Evolutionary conservation across 768 basidiomycete genomes (phyloP).

Genomic region (Boletus sensibilis): DNA sequence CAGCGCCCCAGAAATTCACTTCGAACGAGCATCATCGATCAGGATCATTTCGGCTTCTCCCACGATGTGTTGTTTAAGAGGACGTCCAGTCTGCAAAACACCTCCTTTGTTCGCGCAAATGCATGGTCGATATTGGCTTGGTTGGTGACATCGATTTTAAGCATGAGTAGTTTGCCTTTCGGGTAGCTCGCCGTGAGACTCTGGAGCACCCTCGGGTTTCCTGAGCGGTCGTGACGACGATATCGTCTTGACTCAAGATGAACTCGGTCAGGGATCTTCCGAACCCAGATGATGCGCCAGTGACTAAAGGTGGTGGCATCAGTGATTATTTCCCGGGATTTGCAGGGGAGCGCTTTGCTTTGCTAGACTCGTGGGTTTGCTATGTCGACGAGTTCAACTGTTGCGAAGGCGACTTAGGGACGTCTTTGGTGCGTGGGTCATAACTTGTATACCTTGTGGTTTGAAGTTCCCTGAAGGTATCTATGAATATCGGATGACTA

Average conservation of each 20-base stretch:
- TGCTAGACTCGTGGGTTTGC: constrained; percentile 10
- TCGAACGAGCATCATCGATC: constrained; percentile 26
- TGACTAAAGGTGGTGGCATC: constrained; percentile 28
- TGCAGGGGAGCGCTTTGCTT: neutral
- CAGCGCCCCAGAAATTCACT: constrained; percentile 30
- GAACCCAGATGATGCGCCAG: constrained; percentile 41
- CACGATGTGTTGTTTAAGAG: constrained; percentile 24
- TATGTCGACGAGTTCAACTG: neutral
- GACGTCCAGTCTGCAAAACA: constrained; percentile 16
- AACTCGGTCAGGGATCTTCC: constrained; percentile 34
- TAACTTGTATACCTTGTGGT: neutral
- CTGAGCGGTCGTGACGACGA: constrained; percentile 45
- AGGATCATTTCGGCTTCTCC: constrained; percentile 27
- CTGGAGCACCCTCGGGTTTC: constrained; percentile 29
- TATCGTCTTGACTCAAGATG: constrained; percentile 36
- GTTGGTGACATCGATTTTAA: constrained; percentile 15
- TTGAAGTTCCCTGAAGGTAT: neutral
- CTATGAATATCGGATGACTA: neutral
- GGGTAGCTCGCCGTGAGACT: constrained; percentile 2
- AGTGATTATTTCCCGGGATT: neutral
- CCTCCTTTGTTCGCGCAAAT: constrained; percentile 8
- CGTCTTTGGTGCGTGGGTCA: neutral
- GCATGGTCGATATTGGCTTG: constrained; percentile 10
- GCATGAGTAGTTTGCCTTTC: constrained; percentile 12
- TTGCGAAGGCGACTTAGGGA: neutral